phyloP scores from a whole-genome alignment of 805 yeast species.

The Candida dendrica region DNA sequence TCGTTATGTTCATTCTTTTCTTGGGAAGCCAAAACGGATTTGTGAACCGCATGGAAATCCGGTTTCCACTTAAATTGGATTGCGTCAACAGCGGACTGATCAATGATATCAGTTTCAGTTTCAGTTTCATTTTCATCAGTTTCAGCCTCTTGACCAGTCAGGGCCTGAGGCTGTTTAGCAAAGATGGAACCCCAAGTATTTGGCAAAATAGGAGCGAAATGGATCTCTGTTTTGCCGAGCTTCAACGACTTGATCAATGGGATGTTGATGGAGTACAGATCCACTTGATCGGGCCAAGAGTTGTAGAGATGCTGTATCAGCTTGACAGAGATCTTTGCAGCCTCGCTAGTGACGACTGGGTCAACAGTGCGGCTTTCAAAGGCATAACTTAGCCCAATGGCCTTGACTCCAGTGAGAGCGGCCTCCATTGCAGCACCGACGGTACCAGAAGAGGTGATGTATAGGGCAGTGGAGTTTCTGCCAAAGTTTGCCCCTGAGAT shows the following conservation, averaged over 20 bases:
- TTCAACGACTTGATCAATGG: slow-evolving; percentile 58
- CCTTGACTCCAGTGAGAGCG: slow-evolving; percentile 51
- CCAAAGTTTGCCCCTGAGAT: slow-evolving; percentile 96
- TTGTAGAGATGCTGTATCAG: slow-evolving; percentile 51
- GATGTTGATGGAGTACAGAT: slow-evolving; percentile 76
- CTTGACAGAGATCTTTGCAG: slow-evolving; percentile 60
- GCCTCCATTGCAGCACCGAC: slow-evolving; percentile 97
- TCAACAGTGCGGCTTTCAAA: slow-evolving; percentile 51
- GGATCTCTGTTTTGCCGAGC: slow-evolving; percentile 49
- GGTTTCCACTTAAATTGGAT: slow-evolving; percentile 77
- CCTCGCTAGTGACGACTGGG: slow-evolving; percentile 45
- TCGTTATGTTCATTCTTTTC: slow-evolving; percentile 20
- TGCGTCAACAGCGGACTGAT: slow-evolving; percentile 33
- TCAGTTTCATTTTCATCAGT: slow-evolving; percentile 13
- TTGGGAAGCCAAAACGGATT: slow-evolving; percentile 34
- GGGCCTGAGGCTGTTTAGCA: too few relatives aligned
- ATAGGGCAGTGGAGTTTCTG: slow-evolving; percentile 82
- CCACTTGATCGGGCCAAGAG: slow-evolving; percentile 53
- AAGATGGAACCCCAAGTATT: slow-evolving; percentile 76
- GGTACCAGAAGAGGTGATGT: slow-evolving; percentile 88
- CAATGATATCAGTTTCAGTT: slow-evolving; percentile 40
- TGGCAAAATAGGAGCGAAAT: slow-evolving; percentile 71
- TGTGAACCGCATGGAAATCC: slow-evolving; percentile 61
- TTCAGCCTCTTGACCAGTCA: too few relatives aligned
- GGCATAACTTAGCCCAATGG: slow-evolving; percentile 86